phyloP scores from a whole-genome alignment of 2,329 filamentous ascomycete species.

The Cladosporium sp. region DNA sequence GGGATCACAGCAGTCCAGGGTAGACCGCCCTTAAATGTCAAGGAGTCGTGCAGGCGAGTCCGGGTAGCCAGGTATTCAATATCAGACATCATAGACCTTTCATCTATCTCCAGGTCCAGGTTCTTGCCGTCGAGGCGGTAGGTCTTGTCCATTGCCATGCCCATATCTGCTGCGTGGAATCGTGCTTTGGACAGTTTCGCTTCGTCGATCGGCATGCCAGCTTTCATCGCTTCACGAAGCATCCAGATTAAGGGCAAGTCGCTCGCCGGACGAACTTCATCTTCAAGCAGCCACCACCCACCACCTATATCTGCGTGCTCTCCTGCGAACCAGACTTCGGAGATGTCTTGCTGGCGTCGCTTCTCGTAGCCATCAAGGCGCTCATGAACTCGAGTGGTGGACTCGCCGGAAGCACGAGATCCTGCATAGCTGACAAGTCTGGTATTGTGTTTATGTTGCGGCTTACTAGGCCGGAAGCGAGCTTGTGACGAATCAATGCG shows the following conservation, averaged over 20 bases:
- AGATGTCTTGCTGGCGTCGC: slow-evolving; percentile 49
- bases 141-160: neutral
- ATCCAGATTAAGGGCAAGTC: slow-evolving; percentile 39
- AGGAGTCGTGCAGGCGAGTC: slow-evolving; percentile 30
- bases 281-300: slow-evolving; percentile 14
- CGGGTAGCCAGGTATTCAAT: slow-evolving; percentile 14
- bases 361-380: neutral
- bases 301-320: slow-evolving; percentile 47
- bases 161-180: slow-evolving; percentile 4
- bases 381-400: slow-evolving; percentile 11
- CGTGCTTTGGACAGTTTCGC: slow-evolving; percentile 43
- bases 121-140: slow-evolving; percentile 2
- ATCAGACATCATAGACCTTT: neutral
- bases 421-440: slow-evolving; percentile 18
- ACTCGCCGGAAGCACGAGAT: slow-evolving; percentile 24
- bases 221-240: slow-evolving; percentile 59
- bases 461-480: slow-evolving; percentile 13
- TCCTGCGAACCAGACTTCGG: slow-evolving; percentile 74
- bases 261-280: slow-evolving; percentile 14
- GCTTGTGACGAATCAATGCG: slow-evolving; percentile 11
- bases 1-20: slow-evolving; percentile 25
- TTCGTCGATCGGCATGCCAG: slow-evolving; percentile 67
- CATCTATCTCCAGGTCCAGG: neutral
- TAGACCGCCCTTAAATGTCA: slow-evolving; percentile 30
- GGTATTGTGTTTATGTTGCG: neutral